phyloP scores from a whole-genome alignment of 2,329 filamentous ascomycete species.

The Phialemonium atrogriseum region DNA sequence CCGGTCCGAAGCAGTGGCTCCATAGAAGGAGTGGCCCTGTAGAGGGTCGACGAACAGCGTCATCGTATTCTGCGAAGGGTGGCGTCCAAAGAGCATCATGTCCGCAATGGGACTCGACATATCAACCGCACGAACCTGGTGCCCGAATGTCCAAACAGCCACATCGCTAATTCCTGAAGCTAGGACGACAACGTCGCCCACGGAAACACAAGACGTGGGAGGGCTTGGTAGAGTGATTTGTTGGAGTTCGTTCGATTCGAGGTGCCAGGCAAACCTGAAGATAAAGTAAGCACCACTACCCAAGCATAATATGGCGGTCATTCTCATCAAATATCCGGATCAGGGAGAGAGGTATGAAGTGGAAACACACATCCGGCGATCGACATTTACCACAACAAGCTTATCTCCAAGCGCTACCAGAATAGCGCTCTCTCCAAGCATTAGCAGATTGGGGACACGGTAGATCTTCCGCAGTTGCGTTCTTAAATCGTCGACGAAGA shows the following conservation, averaged over 20 bases:
- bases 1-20: too few relatives aligned
- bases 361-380: constrained; percentile 4
- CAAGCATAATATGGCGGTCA: too few relatives aligned
- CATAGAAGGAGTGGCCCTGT: too few relatives aligned
- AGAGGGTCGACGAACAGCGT: too few relatives aligned
- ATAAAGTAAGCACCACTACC: neutral
- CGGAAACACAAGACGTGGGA: neutral
- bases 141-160: neutral
- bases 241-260: neutral
- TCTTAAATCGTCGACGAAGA: constrained; percentile 8
- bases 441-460: neutral
- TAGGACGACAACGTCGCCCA: constrained; percentile 1
- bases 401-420: constrained; percentile 4
- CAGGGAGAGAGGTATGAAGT: neutral
- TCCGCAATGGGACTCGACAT: too few relatives aligned
- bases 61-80: neutral
- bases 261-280: constrained; percentile 7
- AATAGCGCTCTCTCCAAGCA: neutral
- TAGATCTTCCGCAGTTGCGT: constrained; percentile 6
- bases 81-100: too few relatives aligned
- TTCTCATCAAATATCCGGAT: too few relatives aligned
- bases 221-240: constrained; percentile 1
- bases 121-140: neutral
- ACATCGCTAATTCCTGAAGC: neutral
- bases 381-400: constrained; percentile 3